Conservation (phyloP, 768 basidiomycete species). For the Pholiota microspora region DNA sequence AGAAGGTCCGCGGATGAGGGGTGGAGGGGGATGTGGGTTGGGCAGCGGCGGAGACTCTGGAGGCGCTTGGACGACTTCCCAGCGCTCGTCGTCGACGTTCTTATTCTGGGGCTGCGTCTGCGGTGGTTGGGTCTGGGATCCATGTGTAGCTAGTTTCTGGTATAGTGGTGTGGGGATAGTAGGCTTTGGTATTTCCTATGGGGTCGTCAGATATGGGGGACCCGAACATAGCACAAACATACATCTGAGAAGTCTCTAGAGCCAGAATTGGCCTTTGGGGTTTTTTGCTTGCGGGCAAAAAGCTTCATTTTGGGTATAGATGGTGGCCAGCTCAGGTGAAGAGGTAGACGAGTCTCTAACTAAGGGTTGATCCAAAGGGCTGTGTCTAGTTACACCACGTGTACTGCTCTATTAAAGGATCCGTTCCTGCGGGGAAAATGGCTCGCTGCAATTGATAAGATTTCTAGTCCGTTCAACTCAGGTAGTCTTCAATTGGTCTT, state of each 20-base stretch:
- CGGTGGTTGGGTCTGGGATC: slow-evolving; percentile 12
- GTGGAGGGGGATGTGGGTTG: slow-evolving; percentile 24
- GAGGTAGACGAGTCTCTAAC: not conserved
- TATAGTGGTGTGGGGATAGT: slow-evolving; percentile 34
- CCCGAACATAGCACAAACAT: not conserved
- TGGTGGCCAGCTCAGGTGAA: not conserved
- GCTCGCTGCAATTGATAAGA: too few species aligned
- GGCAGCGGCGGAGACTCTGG: slow-evolving; percentile 25
- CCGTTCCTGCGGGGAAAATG: too few species aligned
- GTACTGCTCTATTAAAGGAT: too few species aligned
- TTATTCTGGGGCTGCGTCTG: slow-evolving; percentile 18
- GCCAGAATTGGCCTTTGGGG: slow-evolving; percentile 27
- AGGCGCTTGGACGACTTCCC: slow-evolving; percentile 39
- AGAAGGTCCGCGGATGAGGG: slow-evolving; percentile 33
- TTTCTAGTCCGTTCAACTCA: too few species aligned
- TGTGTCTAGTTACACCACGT: slow-evolving; percentile 21
- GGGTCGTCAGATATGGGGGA: not conserved
- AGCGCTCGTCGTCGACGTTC: slow-evolving; percentile 39
- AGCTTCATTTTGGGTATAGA: slow-evolving; percentile 53
- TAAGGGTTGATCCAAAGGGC: slow-evolving; percentile 9
- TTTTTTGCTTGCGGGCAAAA: slow-evolving; percentile 43
- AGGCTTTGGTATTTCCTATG: slow-evolving; percentile 17
- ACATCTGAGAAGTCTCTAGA: slow-evolving; percentile 34
- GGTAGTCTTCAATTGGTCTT: too few species aligned
- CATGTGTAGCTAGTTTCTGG: slow-evolving; percentile 33